Evolutionary conservation across 768 basidiomycete genomes (phyloP), one percentile per base, ranked within the genome.

Genomic region (Lanmaoa rubissima): DNA sequence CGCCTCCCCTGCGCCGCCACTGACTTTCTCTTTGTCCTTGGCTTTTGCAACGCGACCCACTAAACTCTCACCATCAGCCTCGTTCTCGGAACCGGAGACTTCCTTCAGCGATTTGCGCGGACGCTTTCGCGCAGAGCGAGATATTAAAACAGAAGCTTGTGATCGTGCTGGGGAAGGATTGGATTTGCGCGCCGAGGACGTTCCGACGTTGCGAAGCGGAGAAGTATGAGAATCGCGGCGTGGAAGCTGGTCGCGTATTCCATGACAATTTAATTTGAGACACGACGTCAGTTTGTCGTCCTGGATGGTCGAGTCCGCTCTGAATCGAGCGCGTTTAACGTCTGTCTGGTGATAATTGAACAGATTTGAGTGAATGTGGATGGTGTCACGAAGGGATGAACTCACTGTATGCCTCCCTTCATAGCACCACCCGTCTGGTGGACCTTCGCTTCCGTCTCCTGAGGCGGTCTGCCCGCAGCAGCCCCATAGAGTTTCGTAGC

Each of bases 391-490:
- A 53, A 28, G 44, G 46, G 53, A 26, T 13, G 16, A 19, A 48
- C 65, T 55, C 42, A 79, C 83, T 9, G 90, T 91, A 68, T 92
- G 90, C 69, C 79, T 82, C 4, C 90, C 90, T 68, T 92, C 89
- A 63, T 90, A 92, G 64, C 90, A 92, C 88, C 88, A 92, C 1
- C 90, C 90, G 66, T 90, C 88, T 1, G 90, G 90, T 1, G 90
- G 90, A 0, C 90, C 90, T 74, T 87, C 86, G 59, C 89, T 86
- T 1, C 90, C 90, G 60, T 87, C 84, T 0, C 90, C 90, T 26
- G 89, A 85, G 7, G 84, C 85, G 0, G 81, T 85, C 64, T 79
- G 76, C 9, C 82, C 86, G 69, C 90, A 92, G 72, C 90, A 92
- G 3, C 80, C 82, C 81, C 83, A 92, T 2, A 85, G 73, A 0